These are phyloP conservation scores for Penicillium canescens DNA, from an alignment of 495 filamentous ascomycete genomes.

Conservation along the genomic window DNA sequence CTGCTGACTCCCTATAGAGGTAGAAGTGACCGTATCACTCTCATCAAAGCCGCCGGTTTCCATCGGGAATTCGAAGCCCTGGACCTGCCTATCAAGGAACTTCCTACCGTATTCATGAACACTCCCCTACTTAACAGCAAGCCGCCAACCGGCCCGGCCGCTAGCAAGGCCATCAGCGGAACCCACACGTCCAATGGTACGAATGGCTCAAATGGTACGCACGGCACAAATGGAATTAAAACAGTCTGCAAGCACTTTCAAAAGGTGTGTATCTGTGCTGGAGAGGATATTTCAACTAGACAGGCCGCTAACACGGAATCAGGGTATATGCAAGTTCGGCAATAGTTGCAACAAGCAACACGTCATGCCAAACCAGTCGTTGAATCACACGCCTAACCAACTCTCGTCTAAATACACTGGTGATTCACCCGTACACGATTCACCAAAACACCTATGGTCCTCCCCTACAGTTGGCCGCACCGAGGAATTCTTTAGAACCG, in stretches of 20 bases:
- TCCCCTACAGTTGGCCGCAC: slow-evolving; percentile 21
- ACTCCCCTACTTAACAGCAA: slow-evolving; percentile 25
- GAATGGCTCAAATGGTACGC: background rate
- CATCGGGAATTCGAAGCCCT: slow-evolving; percentile 36
- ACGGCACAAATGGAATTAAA: slow-evolving; percentile 13
- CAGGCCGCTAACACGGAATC: background rate
- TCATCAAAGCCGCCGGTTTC: slow-evolving; percentile 47
- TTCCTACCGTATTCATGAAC: slow-evolving; percentile 47
- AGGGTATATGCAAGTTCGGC: slow-evolving; percentile 44
- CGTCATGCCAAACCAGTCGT: slow-evolving; percentile 24
- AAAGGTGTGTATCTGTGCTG: slow-evolving; percentile 25
- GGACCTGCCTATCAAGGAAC: slow-evolving; percentile 41
- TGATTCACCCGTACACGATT: slow-evolving; percentile 14
- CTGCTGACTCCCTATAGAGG: slow-evolving; percentile 53
- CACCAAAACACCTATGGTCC: slow-evolving; percentile 19
- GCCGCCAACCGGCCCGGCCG: slow-evolving; percentile 8
- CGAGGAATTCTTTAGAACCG: slow-evolving; percentile 23
- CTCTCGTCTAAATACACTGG: slow-evolving; percentile 12
- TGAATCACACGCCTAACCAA: slow-evolving; percentile 17
- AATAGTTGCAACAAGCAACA: slow-evolving; percentile 38
- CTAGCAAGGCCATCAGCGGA: slow-evolving; percentile 5
- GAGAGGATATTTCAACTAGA: background rate
- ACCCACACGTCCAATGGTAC: slow-evolving; percentile 5
- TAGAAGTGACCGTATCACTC: slow-evolving; percentile 49
- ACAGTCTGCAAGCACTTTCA: slow-evolving; percentile 40